Evolutionary conservation across 345 rosid genomes (phyloP), one percentile per base, ranked within the genome.

Genomic region (Xanthoceras sorbifolium): DNA sequence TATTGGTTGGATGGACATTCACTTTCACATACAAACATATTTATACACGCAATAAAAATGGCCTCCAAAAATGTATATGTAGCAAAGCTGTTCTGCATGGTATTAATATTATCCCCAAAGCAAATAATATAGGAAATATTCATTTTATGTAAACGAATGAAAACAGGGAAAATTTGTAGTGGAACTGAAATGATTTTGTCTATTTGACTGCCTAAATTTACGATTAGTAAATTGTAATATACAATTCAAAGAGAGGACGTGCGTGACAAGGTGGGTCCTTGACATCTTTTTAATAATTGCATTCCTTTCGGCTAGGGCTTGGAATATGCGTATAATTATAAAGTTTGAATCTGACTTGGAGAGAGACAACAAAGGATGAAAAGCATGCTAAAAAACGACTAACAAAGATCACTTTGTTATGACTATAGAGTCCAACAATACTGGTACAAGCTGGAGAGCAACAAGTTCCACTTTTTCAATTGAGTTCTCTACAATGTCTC

Each of bases 281-380:
- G 44, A 11, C 50, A 14, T 6, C 61, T 32, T 73, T 75, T 31
- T 26, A 46, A 66, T 52, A n/a, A 44, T 73, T 48, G 54, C 20
- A 12, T 4, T 50, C 59, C 82, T 81, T 81, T 84, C 84, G 84
- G 87, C 78, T 23, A 18, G 1, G 28, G 18, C 15, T 64, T 31
- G 60, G 76, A 60, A 50, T 62, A 31, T 62, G 29, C 69, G 23
- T 11, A 18, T 22, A 25, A 15, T 18, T 10, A 38, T 20, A 69
- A 59, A 65, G 11, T 67, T 20, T 70, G 73, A 70, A 34, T 50
- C 34, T 77, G 77, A 83, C 68, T 75, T 6, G 18, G 44, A 32
- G 42, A 75, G 31, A n/a, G 25, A 50, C n/a, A 55, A 38, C 29
- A 34, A 22, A 23, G 3, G 20, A 55, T 11, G n/a, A 63, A 4